A percentile compares a stretch with the other conserved stretches of the same genome.
phyloP scores from a whole-genome alignment of 345 rosid species.

The Raphanus raphanistrum region DNA sequence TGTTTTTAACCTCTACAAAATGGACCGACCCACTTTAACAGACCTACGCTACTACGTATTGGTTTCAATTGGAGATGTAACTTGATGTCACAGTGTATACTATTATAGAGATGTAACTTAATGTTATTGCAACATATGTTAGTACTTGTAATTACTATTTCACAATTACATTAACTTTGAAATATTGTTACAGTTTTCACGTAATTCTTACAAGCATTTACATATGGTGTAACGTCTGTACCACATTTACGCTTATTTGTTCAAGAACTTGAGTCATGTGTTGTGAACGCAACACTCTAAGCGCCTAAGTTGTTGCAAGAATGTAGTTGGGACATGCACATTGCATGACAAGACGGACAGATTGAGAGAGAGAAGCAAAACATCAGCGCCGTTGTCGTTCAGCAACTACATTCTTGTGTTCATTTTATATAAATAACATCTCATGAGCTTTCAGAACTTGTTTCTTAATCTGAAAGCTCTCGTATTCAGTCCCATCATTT shows the following conservation, averaged over 20 bases:
- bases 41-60: not conserved
- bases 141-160: not conserved
- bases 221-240: not conserved
- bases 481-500: not conserved
- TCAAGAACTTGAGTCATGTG: conserved; percentile 31
- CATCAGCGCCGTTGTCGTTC: conserved; percentile 36
- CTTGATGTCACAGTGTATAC: not conserved
- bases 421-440: conserved; percentile 20
- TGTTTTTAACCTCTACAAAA: not conserved
- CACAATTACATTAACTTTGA: not conserved
- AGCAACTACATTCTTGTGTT: conserved; percentile 14
- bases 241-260: conserved; percentile 5
- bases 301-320: conserved; percentile 7
- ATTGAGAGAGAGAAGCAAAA: conserved; percentile 41
- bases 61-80: not conserved
- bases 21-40: not conserved
- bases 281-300: conserved; percentile 19
- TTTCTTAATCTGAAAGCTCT: conserved; percentile 22
- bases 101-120: not conserved
- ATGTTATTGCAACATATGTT: not conserved
- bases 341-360: conserved; percentile 32
- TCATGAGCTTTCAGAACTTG: conserved; percentile 28
- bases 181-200: not conserved
- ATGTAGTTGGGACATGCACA: conserved; percentile 32
- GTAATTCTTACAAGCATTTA: not conserved